phyloP scores from a whole-genome alignment of 2,329 filamentous ascomycete species.

The Xylaria sp. region DNA sequence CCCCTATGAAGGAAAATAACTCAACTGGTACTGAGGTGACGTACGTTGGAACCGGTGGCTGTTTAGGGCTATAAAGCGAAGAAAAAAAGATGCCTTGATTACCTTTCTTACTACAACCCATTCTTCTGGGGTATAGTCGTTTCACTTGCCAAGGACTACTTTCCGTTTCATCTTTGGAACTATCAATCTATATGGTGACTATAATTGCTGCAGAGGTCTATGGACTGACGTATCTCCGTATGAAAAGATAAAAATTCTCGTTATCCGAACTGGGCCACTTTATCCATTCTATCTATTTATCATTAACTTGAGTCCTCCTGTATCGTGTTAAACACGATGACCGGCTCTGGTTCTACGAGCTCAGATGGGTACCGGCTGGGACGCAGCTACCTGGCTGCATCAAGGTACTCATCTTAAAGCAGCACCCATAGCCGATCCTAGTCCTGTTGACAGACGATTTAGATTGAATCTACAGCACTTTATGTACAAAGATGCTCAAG shows the following conservation, averaged over 20 bases:
- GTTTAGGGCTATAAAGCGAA: background rate
- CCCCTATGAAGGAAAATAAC: background rate
- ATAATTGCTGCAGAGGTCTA: background rate
- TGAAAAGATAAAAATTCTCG: background rate
- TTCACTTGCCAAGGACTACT: background rate
- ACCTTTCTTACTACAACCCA: background rate
- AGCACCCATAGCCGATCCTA: background rate
- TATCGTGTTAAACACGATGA: constrained; percentile 7
- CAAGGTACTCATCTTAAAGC: constrained; percentile 20
- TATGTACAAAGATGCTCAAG: constrained; percentile 29
- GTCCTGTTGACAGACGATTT: constrained; percentile 1
- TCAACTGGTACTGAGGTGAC: background rate
- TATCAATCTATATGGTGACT: background rate
- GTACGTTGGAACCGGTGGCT: background rate
- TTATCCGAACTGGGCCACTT: background rate
- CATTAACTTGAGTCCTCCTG: background rate
- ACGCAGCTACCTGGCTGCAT: constrained; percentile 22
- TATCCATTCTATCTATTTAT: background rate
- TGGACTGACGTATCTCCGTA: too few relatives aligned
- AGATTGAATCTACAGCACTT: constrained; percentile 36
- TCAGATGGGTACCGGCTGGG: constrained; percentile 28
- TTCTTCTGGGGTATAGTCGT: background rate
- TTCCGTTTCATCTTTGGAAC: background rate
- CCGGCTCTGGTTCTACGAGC: background rate
- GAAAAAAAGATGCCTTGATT: background rate